Evolutionary conservation across 2,329 filamentous ascomycete genomes (phyloP).

Genomic region (Dactylellina sp.): DNA sequence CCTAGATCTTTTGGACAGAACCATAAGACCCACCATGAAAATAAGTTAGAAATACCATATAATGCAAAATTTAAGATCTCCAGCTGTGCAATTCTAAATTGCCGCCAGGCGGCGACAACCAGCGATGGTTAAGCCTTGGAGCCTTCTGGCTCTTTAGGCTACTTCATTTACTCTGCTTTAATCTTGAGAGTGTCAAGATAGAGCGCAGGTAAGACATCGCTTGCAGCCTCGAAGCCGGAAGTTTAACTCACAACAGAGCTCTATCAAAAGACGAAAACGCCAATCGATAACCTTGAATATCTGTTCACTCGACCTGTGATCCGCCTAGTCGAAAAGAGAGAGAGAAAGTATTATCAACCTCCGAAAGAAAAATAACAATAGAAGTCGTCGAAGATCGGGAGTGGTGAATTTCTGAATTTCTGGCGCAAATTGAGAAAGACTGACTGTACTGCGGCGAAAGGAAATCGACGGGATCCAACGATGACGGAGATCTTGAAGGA

Average conservation of each 20-base stretch:
- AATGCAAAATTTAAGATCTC: constrained; percentile 36
- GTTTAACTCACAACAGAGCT: constrained; percentile 14
- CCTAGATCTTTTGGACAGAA: constrained; percentile 14
- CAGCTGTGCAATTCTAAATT: constrained; percentile 26
- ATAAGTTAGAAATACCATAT: constrained; percentile 32
- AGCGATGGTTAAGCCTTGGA: constrained; percentile 12
- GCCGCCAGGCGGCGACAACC: constrained; percentile 1
- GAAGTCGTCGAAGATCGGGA: no score
- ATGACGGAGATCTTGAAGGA: not conserved
- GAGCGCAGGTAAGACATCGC: constrained; percentile 35
- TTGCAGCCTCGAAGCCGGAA: constrained; percentile 32
- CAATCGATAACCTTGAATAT: constrained; percentile 1
- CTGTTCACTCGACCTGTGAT: not conserved
- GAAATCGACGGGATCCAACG: not conserved
- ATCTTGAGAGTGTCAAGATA: constrained; percentile 22
- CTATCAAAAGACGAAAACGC: constrained; percentile 11
- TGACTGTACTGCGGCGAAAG: not conserved
- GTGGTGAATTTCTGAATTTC: not conserved
- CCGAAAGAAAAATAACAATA: no score
- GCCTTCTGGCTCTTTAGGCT: constrained; percentile 26
- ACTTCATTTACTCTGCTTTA: constrained; percentile 35
- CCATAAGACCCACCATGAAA: constrained; percentile 14
- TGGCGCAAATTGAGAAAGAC: constrained; percentile 3
- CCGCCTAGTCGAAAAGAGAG: not conserved
- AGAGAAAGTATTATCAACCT: no score